Base-by-base conservation (phyloP, 108 stramenopile genomes). In the Mediolabrus comicus region DNA sequence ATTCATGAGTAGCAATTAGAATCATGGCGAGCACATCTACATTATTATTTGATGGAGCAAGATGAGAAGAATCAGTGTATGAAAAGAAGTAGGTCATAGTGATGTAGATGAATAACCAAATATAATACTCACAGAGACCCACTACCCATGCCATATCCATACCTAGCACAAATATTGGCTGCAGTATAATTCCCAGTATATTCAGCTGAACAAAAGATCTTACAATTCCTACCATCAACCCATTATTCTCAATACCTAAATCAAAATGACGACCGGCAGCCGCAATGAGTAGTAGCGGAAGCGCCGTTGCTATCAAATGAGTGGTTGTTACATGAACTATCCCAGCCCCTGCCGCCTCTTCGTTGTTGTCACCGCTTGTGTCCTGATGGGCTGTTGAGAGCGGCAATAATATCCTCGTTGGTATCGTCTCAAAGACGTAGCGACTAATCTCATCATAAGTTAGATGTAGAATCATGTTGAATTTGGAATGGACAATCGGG, bases 101-200 rank as follows among this genome's bases (percentile, higher is more conserved):
- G 13, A 9, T 19, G 24, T 62, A 12, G 8, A 4, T 22, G 30
- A 46, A 53, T 31, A 53, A 0, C 24, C 52, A 3, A 53, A 62
- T 22, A 36, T 17, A 19, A 8, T 38, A 64, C 79, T 81, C 34
- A 81, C 83, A 80, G 25, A 72, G 60, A 13, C 49, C 55, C 53
- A 80, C 79, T 16, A 80, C 31, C 72, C 53, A 80, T 0, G 79
- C 62, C 52, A 38, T 53, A 28, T 65, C 75, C 72, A 74, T 81
- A 11, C 78, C 77, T 25, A 68, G 69, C 31, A 84, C 52, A 71
- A 95, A 95, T 53, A 95, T 90, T 0, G 94, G 94, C 53, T 91
- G 66, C 51, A 95, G 65, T 54, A 92, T 88, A 61, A 84, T 51
- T 13, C 86, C 90, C 41, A 95, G 63, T 26, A 91, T 70, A 36